Evolutionary conservation across 2,329 filamentous ascomycete species (phyloP), one percentile per base, ranked within the genome.

Genomic region (Colletotrichum salicis): DNA sequence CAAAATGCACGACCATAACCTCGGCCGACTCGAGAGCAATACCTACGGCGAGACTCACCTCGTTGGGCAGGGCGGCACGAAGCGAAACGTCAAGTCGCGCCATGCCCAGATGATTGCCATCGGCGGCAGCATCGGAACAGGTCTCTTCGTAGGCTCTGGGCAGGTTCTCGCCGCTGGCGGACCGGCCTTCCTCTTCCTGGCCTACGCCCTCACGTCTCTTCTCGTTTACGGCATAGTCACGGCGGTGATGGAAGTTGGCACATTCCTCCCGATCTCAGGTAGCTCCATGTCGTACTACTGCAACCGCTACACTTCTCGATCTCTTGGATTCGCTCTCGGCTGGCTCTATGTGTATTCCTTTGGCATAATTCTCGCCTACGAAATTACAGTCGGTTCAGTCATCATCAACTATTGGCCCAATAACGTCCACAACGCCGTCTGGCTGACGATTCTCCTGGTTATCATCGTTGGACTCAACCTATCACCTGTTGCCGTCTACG

Each of bases 211-310:
- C 66, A 80, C 87, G 64, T 81, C 83, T 51, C 79, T 85, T 24
- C 72, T 87, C 74, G 79, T 88, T 60, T 82, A 81, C 74, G 78
- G 78, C 48, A 78, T 84, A 76, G 85, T 87, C 76, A 86, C 86
- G 59, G 84, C 82, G 60, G 83, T 86, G 67, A 80, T 79, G n/a
- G 84, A 86, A 75, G 83, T 89, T 74, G 85, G 85, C 60, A 84
- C 87, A 52, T 88, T 86, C 80, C 82, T 89, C 72, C 84, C 87
- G 41, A 76, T 86, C 76, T 78, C 84, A 70, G 82, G 87, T 76
- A 83, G 78, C 70, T 83, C 86, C 69, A 86, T 88, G 84, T 82
- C 84, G 70, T 85, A 73, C 81, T 86, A 22, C 83, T 83, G 27
- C 79, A 80, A 24, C 80, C 78, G 45, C 74, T 86, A 65, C 45